A percentile compares a stretch with the other conserved stretches of the same genome.
Evolutionary conservation across 1,139 yeast species (phyloP).

Genomic region (Candida sanyaensis): DNA sequence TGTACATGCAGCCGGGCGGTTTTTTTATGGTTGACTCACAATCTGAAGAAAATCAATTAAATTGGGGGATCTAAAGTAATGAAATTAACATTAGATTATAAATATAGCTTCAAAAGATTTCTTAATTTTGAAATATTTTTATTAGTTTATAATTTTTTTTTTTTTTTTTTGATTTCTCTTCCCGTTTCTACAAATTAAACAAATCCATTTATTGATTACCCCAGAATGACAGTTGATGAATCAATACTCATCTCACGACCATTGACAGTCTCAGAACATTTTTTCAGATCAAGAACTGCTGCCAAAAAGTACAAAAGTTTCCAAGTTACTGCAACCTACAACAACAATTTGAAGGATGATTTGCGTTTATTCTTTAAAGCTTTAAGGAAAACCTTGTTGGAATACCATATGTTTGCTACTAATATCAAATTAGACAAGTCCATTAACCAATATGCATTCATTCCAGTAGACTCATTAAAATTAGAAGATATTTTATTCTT

Average conservation of each 20-base stretch:
- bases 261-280: constrained; percentile 37
- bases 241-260: constrained; percentile 18
- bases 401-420: constrained; percentile 36
- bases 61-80: too few species aligned
- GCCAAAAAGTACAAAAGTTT: constrained; percentile 33
- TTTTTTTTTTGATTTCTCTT: not conserved
- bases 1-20: too few species aligned
- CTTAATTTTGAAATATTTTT: not conserved
- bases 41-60: too few species aligned
- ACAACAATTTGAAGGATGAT: constrained; percentile 19
- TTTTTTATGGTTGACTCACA: too few species aligned
- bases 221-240: constrained; percentile 3
- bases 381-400: constrained; percentile 32
- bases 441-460: constrained; percentile 18
- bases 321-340: constrained; percentile 37
- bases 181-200: not conserved
- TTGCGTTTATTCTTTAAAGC: constrained; percentile 25
- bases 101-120: too few species aligned
- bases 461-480: constrained; percentile 24
- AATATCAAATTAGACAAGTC: constrained; percentile 24
- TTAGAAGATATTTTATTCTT: constrained; percentile 29
- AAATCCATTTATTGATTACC: too few species aligned
- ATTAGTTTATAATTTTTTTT: too few species aligned
- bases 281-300: constrained; percentile 36
- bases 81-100: too few species aligned